Base-by-base conservation (phyloP, 495 filamentous ascomycete genomes). In the Ramalina intermedia region DNA sequence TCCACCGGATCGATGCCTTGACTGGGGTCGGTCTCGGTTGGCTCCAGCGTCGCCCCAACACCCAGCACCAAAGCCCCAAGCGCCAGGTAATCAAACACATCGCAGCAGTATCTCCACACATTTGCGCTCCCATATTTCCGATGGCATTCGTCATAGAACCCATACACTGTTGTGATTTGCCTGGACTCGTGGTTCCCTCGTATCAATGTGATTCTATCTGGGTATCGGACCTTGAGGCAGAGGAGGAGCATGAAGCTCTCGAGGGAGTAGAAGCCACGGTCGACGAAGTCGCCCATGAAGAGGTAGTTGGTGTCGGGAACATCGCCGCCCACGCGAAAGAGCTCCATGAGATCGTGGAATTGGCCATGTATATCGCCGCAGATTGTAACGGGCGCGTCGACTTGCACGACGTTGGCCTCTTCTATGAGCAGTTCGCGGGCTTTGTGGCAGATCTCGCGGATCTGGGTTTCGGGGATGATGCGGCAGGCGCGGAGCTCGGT, bases 231-330 rank as follows among this genome's bases (percentile, higher is more conserved):
- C 74, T 98, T 98, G 42, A 98, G 81, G 55, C 85, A 91, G 41
- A 98, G 77, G 23, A 98, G 82, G 29, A 98, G 81, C 43, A 94
- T 81, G 63, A 98, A 94, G 24, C 88, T 87, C 69, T 98, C 91
- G 46, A 98, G 78, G 1, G 87, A 94, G 73, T 95, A 98, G 72
- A 94, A 98, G 43, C 91, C 91, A 50, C 91, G 85, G 66, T 98
- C 91, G 56, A 98, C 91, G 53, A 94, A 98, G 63, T 98, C 91
- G 62, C 91, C 89, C 89, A 96, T 94, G 68, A 98, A 98, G 0
- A 98, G 79, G 64, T 98, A 98, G 62, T 96, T 95, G 18, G 91
- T 98, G 58, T 98, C 91, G 16, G 91, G 91, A 2, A 91, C 85
- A 59, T 94, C 86, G 35, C 91, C 91, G 48, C 91, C 91, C 13